Evolutionary conservation across 2,329 filamentous ascomycete species (phyloP).

Genomic region (Aspergillus vadensis): DNA sequence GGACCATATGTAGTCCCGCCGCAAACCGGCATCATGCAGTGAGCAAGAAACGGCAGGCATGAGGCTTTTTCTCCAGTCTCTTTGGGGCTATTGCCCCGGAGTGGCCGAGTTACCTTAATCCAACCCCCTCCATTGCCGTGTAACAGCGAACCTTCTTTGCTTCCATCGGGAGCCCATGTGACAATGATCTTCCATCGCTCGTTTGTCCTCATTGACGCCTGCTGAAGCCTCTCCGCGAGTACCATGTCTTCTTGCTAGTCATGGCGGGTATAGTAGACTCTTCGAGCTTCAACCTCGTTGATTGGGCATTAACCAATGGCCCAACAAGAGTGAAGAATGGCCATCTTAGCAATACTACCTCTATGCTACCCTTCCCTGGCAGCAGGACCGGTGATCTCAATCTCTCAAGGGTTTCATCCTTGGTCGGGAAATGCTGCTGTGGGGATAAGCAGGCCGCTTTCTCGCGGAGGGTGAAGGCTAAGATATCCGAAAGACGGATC

Average conservation of each 20-base stretch:
- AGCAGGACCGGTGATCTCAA: neutral
- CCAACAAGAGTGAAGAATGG: neutral
- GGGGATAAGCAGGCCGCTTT: neutral
- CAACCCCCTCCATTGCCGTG: constrained; percentile 6
- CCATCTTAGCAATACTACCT: neutral
- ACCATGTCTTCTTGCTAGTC: neutral
- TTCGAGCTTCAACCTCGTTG: neutral
- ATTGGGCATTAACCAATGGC: neutral
- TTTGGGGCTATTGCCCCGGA: neutral
- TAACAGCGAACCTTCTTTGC: constrained; percentile 1
- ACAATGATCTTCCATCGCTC: neutral
- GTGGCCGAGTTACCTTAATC: neutral
- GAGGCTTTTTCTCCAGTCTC: constrained; percentile 3
- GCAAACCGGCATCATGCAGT: neutral
- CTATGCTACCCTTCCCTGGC: neutral
- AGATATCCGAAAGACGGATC: neutral
- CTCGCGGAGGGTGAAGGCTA: neutral
- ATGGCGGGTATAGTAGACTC: neutral
- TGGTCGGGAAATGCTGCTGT: neutral
- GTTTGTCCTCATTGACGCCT: neutral
- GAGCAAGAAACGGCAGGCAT: neutral
- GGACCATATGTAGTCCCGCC: constrained; percentile 4
- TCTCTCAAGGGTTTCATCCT: neutral
- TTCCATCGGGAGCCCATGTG: constrained; percentile 8
- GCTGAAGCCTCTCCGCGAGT: neutral